Conservation (phyloP, 768 basidiomycete genomes). For the Podaxis pistillaris region DNA sequence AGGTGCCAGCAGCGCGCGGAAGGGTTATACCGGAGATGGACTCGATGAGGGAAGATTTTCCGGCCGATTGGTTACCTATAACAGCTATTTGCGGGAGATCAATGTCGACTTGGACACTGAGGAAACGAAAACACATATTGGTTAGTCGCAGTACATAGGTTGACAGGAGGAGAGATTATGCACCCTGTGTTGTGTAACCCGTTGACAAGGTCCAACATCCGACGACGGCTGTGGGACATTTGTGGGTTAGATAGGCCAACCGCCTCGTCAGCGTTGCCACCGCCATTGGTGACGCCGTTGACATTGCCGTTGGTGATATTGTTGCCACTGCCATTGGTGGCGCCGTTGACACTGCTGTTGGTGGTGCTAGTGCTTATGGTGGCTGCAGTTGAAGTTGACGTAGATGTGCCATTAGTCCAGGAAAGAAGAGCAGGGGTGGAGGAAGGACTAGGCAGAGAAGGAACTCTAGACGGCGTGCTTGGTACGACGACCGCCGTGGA, state of each 20-base stretch:
- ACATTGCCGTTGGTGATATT: not conserved
- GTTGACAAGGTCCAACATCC: conserved; percentile 59
- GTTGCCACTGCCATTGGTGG: too few relatives aligned
- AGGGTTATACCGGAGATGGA: conserved; percentile 72
- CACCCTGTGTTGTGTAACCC: conserved; percentile 63
- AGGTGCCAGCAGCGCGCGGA: conserved; percentile 71
- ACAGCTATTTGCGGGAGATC: conserved; percentile 75
- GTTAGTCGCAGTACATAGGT: not conserved
- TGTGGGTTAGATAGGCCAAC: conserved; percentile 54
- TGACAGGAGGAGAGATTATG: not conserved
- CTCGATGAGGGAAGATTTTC: conserved; percentile 78
- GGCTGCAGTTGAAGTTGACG: not conserved
- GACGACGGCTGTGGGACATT: conserved; percentile 39
- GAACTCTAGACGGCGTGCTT: not conserved
- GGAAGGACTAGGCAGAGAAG: not conserved
- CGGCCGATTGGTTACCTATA: conserved; percentile 70
- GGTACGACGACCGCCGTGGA: not conserved
- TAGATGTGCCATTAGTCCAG: too few relatives aligned
- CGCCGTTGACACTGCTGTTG: too few relatives aligned
- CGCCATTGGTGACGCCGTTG: not conserved
- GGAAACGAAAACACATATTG: not conserved
- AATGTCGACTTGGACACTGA: conserved; percentile 65
- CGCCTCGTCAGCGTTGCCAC: not conserved
- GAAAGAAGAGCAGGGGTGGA: too few relatives aligned
- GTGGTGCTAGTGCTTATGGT: not conserved